Conservation (phyloP, 176 grass and related monocot genomes). For the Paspalum vaginatum region DNA sequence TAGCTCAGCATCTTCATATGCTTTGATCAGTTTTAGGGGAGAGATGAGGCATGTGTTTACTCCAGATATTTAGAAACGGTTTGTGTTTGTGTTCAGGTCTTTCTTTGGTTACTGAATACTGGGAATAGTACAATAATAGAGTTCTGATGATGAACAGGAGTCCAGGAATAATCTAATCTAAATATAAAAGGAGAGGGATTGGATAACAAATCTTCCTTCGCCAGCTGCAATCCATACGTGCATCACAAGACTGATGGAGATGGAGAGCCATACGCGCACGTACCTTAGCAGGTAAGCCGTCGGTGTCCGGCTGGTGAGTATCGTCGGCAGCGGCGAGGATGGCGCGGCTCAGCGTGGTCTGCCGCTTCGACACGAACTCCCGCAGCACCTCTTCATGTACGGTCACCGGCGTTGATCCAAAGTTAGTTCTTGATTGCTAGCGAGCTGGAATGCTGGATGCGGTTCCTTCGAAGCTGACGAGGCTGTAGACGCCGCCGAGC, state of each 20-base stretch:
- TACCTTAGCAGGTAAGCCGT: neutral
- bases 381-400: slow-evolving; percentile 68
- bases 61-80: too few species aligned
- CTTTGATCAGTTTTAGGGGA: too few species aligned
- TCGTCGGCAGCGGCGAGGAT: neutral
- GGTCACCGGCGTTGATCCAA: neutral
- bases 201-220: neutral
- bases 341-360: slow-evolving; percentile 71
- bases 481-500: slow-evolving; percentile 85
- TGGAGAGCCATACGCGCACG: neutral
- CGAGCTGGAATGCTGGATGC: neutral
- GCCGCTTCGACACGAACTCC: slow-evolving; percentile 84
- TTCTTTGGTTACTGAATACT: too few species aligned
- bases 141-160: too few species aligned
- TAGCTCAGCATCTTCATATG: too few species aligned
- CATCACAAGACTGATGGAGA: neutral
- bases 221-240: neutral
- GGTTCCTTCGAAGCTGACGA: slow-evolving; percentile 95
- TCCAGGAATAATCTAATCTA: too few species aligned
- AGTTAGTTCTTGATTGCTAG: slow-evolving; percentile 29
- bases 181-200: too few species aligned
- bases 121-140: too few species aligned
- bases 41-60: too few species aligned
- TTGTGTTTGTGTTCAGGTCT: too few species aligned
- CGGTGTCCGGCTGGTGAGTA: neutral